These are phyloP conservation scores for Quercus suber DNA, from an alignment of 306 rosid genomes.

Conservation along the genomic window DNA sequence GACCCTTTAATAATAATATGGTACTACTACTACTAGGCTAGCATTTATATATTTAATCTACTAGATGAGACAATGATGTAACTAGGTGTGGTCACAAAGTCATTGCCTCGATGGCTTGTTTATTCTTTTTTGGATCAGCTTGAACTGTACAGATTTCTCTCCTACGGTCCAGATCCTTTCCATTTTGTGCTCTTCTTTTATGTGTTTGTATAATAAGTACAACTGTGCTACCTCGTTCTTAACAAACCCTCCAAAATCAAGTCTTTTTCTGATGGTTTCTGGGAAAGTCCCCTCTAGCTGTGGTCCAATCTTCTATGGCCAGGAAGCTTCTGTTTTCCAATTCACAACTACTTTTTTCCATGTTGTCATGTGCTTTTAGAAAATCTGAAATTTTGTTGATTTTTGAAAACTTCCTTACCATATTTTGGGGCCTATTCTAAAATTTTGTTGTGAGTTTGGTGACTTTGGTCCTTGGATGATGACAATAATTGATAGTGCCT, in stretches of 20 bases:
- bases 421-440: not conserved
- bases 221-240: not conserved
- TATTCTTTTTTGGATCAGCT: constrained; percentile 13
- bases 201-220: not conserved
- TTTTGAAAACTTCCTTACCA: not conserved
- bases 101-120: constrained; percentile 7
- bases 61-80: constrained; percentile 25
- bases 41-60: constrained; percentile 19
- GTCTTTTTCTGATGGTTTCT: constrained; percentile 8
- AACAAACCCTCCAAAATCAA: not conserved
- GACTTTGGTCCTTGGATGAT: not conserved
- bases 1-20: constrained; percentile 8
- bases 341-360: constrained; percentile 4
- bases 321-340: constrained; percentile 23
- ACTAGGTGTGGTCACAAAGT: constrained; percentile 25
- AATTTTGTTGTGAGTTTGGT: not conserved
- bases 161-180: not conserved
- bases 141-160: constrained; percentile 3
- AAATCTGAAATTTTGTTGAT: not conserved
- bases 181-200: not conserved
- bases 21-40: no score
- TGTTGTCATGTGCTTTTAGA: not conserved
- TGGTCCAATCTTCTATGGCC: constrained; percentile 16
- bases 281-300: constrained; percentile 17
- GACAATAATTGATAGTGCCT: not conserved